Evolutionary conservation across 2,329 filamentous ascomycete genomes (phyloP).

Genomic region (Cadophora luteo-olivacea): DNA sequence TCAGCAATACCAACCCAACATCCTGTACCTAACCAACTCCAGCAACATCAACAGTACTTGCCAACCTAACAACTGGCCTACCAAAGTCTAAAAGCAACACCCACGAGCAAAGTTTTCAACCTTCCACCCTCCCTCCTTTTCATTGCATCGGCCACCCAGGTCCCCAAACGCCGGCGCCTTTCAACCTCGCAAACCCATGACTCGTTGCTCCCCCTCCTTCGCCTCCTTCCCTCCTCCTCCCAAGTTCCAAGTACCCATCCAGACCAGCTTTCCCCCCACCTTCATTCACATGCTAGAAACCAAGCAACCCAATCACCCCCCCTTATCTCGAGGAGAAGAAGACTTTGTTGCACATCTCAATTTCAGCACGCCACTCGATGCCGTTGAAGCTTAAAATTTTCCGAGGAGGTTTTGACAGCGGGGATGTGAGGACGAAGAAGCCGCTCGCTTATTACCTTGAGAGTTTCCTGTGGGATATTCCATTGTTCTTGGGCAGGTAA

Average conservation of each 20-base stretch:
- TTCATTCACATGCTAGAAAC: not conserved
- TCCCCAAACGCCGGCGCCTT: constrained; percentile 6
- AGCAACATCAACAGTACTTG: not conserved
- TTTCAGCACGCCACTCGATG: constrained; percentile 19
- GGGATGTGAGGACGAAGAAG: not conserved
- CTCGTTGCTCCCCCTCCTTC: not conserved
- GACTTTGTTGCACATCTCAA: constrained; percentile 27
- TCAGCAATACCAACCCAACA: too few relatives aligned
- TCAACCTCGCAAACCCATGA: constrained; percentile 8
- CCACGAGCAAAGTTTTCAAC: not conserved
- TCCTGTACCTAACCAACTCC: not conserved
- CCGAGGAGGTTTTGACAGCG: constrained; percentile 4
- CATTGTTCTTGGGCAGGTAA: too few relatives aligned
- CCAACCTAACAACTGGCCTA: not conserved
- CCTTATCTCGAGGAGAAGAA: not conserved
- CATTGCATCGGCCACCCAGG: not conserved
- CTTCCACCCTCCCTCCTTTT: not conserved
- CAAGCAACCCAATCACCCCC: constrained; percentile 7
- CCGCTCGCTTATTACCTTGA: not conserved
- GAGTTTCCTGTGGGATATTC: too few relatives aligned
- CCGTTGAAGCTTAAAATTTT: constrained; percentile 1
- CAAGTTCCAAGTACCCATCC: not conserved
- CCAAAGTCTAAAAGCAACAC: not conserved
- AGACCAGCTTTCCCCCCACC: not conserved
- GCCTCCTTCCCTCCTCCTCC: not conserved